Percentiles rank a stretch among this genome's conserved stretches.
phyloP scores from a whole-genome alignment of 345 rosid species.

The Excoecaria agallocha region DNA sequence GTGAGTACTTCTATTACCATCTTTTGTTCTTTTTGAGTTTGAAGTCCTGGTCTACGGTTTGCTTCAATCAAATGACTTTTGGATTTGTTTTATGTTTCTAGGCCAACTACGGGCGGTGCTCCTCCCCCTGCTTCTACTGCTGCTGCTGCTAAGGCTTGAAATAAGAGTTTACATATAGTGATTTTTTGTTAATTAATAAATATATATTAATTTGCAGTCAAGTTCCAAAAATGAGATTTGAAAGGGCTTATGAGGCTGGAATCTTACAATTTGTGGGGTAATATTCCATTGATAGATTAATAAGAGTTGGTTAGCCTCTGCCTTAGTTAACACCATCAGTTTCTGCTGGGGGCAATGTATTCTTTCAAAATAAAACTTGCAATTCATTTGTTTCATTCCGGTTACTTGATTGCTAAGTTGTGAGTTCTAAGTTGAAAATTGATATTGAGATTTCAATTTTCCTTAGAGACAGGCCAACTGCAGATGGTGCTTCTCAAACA shows the following conservation, averaged over 20 bases:
- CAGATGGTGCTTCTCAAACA: too few species aligned
- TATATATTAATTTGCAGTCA: too few species aligned
- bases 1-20: conserved; percentile 49
- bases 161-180: not conserved
- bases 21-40: not conserved
- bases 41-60: not conserved
- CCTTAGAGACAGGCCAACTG: too few species aligned
- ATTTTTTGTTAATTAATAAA: not conserved
- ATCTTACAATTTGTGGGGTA: not conserved
- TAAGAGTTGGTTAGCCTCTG: conserved; percentile 8
- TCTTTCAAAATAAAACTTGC: conserved; percentile 7
- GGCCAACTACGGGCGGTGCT: conserved; percentile 68
- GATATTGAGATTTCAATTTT: too few species aligned
- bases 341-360: not conserved
- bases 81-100: conserved; percentile 17
- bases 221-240: too few species aligned
- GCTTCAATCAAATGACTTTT: conserved; percentile 13
- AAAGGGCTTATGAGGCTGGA: too few species aligned
- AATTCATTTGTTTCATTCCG: too few species aligned
- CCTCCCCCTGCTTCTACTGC: conserved; percentile 49
- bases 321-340: conserved; percentile 6
- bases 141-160: conserved; percentile 37
- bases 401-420: too few species aligned
- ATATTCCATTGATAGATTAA: conserved; percentile 6
- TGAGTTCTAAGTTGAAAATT: too few species aligned